Percentiles rank a stretch among this genome's conserved stretches.
phyloP scores from a whole-genome alignment of 305 asterid genomes.

The Fraxinus dipetala region DNA sequence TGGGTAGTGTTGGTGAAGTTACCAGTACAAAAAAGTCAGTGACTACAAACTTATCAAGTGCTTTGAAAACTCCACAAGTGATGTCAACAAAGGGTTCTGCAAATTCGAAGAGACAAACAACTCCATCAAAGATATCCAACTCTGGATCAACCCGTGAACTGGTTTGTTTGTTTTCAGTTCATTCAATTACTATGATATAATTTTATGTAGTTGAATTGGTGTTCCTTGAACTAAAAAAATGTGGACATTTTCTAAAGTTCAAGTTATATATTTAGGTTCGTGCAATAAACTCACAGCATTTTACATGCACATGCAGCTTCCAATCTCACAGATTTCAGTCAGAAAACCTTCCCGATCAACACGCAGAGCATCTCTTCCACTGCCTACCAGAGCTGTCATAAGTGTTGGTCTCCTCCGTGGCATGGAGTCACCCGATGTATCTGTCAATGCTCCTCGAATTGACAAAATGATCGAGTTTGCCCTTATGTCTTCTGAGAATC shows the following conservation, averaged over 20 bases:
- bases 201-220: conserved; percentile 8
- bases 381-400: conserved; percentile 34
- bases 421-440: conserved; percentile 61
- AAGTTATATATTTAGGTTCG: not conserved
- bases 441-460: conserved; percentile 86
- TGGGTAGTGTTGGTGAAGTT: conserved; percentile 45
- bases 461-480: conserved; percentile 89
- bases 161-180: conserved; percentile 42
- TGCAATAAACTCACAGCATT: conserved; percentile 3
- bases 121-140: conserved; percentile 63
- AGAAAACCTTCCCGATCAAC: conserved; percentile 47
- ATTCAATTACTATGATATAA: not conserved
- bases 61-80: conserved; percentile 44
- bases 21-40: conserved; percentile 33
- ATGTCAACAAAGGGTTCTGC: conserved; percentile 41
- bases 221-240: not conserved
- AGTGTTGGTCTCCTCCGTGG: conserved; percentile 38
- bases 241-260: not conserved
- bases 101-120: conserved; percentile 52
- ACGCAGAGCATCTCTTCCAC: conserved; percentile 83
- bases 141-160: conserved; percentile 90
- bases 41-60: conserved; percentile 36
- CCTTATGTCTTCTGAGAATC: conserved; percentile 46
- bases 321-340: conserved; percentile 71
- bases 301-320: conserved; percentile 55